Evolutionary conservation across 2,329 filamentous ascomycete genomes (phyloP).

Genomic region (Fusarium siculi): DNA sequence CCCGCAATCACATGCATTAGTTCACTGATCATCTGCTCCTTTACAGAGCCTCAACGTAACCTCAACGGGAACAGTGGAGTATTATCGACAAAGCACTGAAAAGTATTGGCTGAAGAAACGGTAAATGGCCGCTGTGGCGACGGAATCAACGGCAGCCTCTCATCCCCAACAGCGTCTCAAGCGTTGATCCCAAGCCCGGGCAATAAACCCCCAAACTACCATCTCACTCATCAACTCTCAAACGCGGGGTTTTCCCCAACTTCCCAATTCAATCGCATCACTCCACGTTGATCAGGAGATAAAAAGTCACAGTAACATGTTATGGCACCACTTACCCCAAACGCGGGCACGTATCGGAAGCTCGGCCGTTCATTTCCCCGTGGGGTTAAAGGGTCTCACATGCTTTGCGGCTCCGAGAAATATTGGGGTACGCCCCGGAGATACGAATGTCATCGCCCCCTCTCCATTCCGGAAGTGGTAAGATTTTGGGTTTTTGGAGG

Average conservation of each 20-base stretch:
- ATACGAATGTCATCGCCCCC: not conserved
- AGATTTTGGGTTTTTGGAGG: not conserved
- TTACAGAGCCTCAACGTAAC: not conserved
- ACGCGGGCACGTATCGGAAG: conserved; percentile 30
- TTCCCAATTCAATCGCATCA: not conserved
- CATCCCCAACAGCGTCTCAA: not conserved
- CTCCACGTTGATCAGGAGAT: conserved; percentile 7
- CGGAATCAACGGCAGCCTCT: not conserved
- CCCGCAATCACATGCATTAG: conserved; percentile 1
- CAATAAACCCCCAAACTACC: not conserved
- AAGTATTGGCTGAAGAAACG: accelerated
- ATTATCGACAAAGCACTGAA: accelerated
- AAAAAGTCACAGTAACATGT: not conserved
- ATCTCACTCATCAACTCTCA: accelerated
- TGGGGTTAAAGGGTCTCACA: conserved; percentile 20
- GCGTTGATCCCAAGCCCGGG: accelerated
- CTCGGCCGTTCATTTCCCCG: conserved; percentile 14
- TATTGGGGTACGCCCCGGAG: conserved; percentile 9
- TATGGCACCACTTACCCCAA: conserved; percentile 2
- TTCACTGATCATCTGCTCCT: not conserved
- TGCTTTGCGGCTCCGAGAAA: conserved; percentile 20
- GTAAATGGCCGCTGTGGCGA: accelerated
- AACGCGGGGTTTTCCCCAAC: not conserved
- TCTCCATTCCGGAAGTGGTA: not conserved
- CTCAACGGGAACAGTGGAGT: not conserved